Evolutionary conservation across 176 grass and related monocot species (phyloP).

Genomic region (Carex myosuroides): DNA sequence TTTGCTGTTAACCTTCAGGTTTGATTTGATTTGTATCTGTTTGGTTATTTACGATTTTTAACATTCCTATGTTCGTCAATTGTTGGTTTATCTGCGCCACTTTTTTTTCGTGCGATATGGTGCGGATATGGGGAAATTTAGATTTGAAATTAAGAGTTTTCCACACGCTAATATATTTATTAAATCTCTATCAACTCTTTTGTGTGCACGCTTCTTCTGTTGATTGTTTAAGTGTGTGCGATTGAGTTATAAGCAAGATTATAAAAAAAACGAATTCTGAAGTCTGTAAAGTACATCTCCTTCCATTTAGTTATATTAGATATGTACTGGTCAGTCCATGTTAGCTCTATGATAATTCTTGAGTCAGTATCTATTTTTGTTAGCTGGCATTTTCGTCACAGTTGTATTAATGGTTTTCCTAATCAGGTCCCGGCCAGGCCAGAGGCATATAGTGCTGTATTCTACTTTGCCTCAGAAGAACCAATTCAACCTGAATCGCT

Average conservation of each 20-base stretch:
- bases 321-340: background rate
- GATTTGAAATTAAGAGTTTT: too few relatives aligned
- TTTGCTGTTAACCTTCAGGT: conserved; percentile 94
- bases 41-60: background rate
- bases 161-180: background rate
- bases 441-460: conserved; percentile 83
- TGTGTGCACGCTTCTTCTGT: background rate
- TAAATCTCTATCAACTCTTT: background rate
- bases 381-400: background rate
- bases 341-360: conserved; percentile 29
- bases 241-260: background rate
- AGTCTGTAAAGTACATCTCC: background rate
- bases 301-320: background rate
- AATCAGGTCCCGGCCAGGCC: conserved; percentile 64
- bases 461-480: conserved; percentile 77
- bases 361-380: background rate
- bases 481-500: conserved; percentile 73
- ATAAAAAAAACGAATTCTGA: background rate
- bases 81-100: background rate
- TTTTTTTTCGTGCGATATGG: background rate
- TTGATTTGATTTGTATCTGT: background rate
- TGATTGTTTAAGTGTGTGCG: background rate
- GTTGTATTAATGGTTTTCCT: background rate
- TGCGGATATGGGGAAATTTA: background rate
- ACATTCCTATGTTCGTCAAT: background rate